Conservation (phyloP, 75 land plant species). For the Ceratopteris richardii region DNA sequence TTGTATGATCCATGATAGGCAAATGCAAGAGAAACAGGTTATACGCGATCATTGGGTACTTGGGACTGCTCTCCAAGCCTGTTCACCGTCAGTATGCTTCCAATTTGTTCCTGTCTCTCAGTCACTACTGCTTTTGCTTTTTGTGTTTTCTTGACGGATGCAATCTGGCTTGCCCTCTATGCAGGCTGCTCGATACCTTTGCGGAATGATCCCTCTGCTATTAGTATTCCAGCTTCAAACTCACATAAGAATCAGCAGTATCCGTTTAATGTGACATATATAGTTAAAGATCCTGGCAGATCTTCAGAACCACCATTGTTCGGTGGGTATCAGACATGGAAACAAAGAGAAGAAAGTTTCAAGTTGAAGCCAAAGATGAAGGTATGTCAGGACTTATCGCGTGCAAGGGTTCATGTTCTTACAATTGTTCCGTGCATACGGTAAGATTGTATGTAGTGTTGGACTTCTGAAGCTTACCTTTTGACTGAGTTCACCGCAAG, state of each 20-base stretch:
- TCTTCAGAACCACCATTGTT: slow-evolving; percentile 47
- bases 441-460: no score
- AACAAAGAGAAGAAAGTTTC: slow-evolving; percentile 64
- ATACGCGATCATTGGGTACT: slow-evolving; percentile 34
- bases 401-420: no score
- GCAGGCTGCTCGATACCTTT: slow-evolving; percentile 72
- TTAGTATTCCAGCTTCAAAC: slow-evolving; percentile 35
- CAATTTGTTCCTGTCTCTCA: background rate
- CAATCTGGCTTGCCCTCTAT: background rate
- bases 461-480: no score
- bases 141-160: background rate
- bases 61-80: slow-evolving; percentile 54
- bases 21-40: slow-evolving; percentile 57
- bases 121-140: background rate
- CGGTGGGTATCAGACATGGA: slow-evolving; percentile 72
- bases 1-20: slow-evolving; percentile 27
- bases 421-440: no score
- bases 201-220: slow-evolving; percentile 30
- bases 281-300: slow-evolving; percentile 23
- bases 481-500: no score
- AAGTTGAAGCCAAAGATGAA: slow-evolving; percentile 53
- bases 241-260: slow-evolving; percentile 20
- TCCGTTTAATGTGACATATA: slow-evolving; percentile 40
- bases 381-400: slow-evolving; percentile 38
- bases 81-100: slow-evolving; percentile 51